These are phyloP conservation scores for Picea glauca DNA, from an alignment of 75 land plant species.

Conservation along the genomic window DNA sequence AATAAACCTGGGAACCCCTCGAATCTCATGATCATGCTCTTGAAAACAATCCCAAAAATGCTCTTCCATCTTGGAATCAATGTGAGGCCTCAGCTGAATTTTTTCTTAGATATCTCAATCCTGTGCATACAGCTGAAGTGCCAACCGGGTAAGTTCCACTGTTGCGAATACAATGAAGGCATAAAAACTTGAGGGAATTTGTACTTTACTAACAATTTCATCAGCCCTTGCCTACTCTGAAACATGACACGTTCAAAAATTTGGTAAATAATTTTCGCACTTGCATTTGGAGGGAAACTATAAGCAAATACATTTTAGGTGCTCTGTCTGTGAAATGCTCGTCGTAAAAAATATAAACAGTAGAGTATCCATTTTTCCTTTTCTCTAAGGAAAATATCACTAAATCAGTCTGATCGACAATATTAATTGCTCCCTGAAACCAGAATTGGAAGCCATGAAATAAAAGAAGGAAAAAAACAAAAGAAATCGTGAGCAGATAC, in stretches of 20 bases:
- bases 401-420: no score
- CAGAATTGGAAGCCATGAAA: no score
- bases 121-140: conserved; percentile 25
- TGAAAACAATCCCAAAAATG: conserved; percentile 17
- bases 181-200: conserved; percentile 25
- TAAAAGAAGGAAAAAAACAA: no score
- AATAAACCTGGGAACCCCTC: conserved; percentile 4
- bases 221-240: conserved; percentile 15
- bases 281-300: conserved; percentile 24
- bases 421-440: no score
- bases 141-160: conserved; percentile 31
- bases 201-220: conserved; percentile 24
- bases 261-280: conserved; percentile 20
- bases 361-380: background rate
- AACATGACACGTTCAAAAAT: conserved; percentile 28
- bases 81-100: conserved; percentile 33
- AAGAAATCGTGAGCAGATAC: no score
- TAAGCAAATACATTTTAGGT: conserved; percentile 27
- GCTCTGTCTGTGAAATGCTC: conserved; percentile 20
- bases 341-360: background rate
- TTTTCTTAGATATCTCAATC: conserved; percentile 30
- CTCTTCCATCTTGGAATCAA: conserved; percentile 30
- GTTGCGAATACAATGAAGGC: conserved; percentile 34
- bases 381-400: no score
- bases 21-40: conserved; percentile 9